Conservation (phyloP, 306 rosid genomes). For the Cucumis cinereus region DNA sequence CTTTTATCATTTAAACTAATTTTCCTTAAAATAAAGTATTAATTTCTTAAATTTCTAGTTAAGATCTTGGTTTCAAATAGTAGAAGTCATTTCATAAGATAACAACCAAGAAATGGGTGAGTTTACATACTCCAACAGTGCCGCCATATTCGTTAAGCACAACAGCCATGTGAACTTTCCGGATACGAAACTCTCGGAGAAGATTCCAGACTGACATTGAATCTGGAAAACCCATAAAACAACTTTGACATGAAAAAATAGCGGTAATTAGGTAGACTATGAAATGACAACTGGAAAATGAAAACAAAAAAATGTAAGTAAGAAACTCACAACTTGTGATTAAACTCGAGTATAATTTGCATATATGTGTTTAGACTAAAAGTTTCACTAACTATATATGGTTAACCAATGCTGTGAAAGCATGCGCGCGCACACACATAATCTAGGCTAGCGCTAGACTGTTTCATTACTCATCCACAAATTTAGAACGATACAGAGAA, state of each 20-base stretch:
- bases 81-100: neutral
- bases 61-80: neutral
- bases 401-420: neutral
- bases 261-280: neutral
- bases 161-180: constrained; percentile 99
- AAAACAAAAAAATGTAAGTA: neutral
- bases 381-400: neutral
- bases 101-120: neutral
- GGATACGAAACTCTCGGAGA: constrained; percentile 94
- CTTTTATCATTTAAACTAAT: too few species aligned
- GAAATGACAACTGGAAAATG: neutral
- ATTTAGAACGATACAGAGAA: neutral
- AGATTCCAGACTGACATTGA: constrained; percentile 99
- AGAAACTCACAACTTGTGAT: neutral
- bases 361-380: neutral
- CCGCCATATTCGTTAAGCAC: constrained; percentile 98
- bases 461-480: neutral
- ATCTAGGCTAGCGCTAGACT: neutral
- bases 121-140: constrained; percentile 82
- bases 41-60: neutral
- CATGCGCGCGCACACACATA: neutral
- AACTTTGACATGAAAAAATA: constrained; percentile 14
- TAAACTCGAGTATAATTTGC: neutral
- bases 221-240: constrained; percentile 50
- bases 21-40: neutral